Evolutionary conservation across 176 grass and related monocot genomes (phyloP).

Genomic region (Elaeis guineensis): DNA sequence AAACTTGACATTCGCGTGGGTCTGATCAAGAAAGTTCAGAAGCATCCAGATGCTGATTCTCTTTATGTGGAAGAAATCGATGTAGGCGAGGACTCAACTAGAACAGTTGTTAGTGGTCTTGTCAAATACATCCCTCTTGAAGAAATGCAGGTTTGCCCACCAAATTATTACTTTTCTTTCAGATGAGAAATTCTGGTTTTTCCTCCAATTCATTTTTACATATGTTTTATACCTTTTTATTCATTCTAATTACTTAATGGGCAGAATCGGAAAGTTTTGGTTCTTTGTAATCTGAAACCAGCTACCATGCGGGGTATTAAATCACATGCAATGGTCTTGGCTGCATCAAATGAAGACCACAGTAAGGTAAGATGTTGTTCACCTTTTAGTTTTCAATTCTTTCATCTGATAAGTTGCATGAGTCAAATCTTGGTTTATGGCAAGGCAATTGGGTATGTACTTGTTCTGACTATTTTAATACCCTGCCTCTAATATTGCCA

Average conservation of each 20-base stretch:
- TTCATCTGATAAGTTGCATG: background rate
- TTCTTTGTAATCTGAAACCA: constrained; percentile 91
- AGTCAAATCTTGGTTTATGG: too few species aligned
- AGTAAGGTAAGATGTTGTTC: constrained; percentile 40
- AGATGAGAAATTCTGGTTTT: background rate
- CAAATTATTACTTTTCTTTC: background rate
- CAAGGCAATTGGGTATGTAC: too few species aligned
- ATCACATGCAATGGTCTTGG: constrained; percentile 94
- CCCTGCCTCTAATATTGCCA: too few species aligned
- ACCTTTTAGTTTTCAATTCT: background rate
- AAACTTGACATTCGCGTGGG: constrained; percentile 89
- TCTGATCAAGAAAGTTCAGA: constrained; percentile 76
- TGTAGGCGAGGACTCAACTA: constrained; percentile 74
- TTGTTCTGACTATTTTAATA: too few species aligned
- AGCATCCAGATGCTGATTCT: constrained; percentile 91
- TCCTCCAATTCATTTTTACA: background rate
- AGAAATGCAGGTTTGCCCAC: constrained; percentile 65
- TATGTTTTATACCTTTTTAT: constrained; percentile 8
- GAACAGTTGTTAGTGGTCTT: constrained; percentile 94
- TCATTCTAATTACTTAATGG: constrained; percentile 10
- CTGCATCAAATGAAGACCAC: constrained; percentile 85
- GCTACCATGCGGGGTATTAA: constrained; percentile 89
- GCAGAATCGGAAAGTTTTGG: constrained; percentile 69
- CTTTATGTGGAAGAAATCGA: constrained; percentile 99
- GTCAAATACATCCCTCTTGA: constrained; percentile 87